Base-by-base conservation (phyloP, 805 yeast species). In the Zygosaccharomyces bisporus region DNA sequence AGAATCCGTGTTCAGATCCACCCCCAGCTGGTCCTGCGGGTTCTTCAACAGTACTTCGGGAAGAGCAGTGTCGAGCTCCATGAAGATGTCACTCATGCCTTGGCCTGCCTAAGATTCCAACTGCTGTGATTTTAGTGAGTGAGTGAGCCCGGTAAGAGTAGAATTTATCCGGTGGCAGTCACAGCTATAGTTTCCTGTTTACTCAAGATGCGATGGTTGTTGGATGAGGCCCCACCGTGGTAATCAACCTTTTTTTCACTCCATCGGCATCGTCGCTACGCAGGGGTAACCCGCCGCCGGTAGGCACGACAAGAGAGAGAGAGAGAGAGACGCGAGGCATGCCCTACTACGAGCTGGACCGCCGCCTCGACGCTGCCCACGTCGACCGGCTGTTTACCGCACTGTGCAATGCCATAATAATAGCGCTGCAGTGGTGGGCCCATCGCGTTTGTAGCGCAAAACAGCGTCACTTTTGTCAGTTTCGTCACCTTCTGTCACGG, bases 21-120 rank as follows among this genome's bases (percentile, higher is more conserved):
- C 39, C 32, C 25, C 25, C 8, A 21, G 25, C 6, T 18, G 21
- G 8, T 25, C 30, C 30, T 16, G 29, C 7, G 29, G 9, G 13
- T 36, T 31, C 21, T 36, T 36, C 18, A 30, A 9, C 29, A 36
- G n/a, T 9, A 36, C 29, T 5, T 36, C 39, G 19, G 31, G 30
- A 5, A 35, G 27, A 36, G 10, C 20, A 10, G 30, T 25, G 30
- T 25, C 30, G n/a, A 25, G 13, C n/a, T 25, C 30, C 30, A 25
- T 25, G 30, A 25, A 25, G n/a, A 10, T 7, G 13, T 25, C 30
- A 10, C 30, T 25, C 30, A 25, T 25, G 7, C 30, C 30, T 25
- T 7, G 30, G n/a, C 30, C 30, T 25, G 30, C n/a, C 30, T 25
- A 25, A 7, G 6, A 25, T 25, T 25, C 30, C 30, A 21, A 21